Base-by-base conservation (phyloP, 768 basidiomycete genomes). In the Termitomyces eurrhizus region DNA sequence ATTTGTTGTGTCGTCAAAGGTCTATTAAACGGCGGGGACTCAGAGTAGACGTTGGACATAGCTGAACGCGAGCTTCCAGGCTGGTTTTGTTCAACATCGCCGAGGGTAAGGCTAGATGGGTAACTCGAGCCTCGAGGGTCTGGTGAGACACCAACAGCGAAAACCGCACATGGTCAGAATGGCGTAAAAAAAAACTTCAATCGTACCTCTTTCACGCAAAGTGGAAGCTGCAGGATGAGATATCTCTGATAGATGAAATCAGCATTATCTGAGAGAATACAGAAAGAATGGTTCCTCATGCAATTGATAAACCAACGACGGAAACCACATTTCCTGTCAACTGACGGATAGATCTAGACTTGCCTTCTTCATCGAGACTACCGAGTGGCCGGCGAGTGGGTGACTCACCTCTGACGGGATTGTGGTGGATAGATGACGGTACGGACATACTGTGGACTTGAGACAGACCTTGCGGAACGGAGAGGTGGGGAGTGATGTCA, bases 51-150 rank as follows among this genome's bases (percentile, higher is more conserved):
- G 48, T 69, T 63, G 35, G 65, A 67, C 61, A 60, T 62, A 52
- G 65, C 51, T 39, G 67, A 65, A 57, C 41, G 52, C 49, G 68
- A 65, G 41, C 49, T 29, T 29, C 67, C 68, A 61, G 68, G 52
- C 63, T 67, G 70, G 11, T 62, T 64, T 60, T 64, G 63, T 64
- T 64, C 67, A 46, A 66, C 71, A 73, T 72, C 68, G 64, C 64
- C 68, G 61, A 51, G 56, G 68, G 68, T 65, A 60, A 61, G 55
- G 59, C 53, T 60, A 64, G 56, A 41, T 62, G 32, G 63, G 52
- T 46, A 14, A 44, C 53, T 62, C 63, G 56, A 50, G 45, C 64
- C 67, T 55, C 58, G 45, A 26, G 46, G 57, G 32, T 55, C 39
- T 45, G 52, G 41, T 60, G 60, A 29, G 29, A 29, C 63, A 49